A percentile compares a stretch with the other conserved stretches of the same genome.
These are phyloP conservation scores for Austropuccinia psidii DNA, from an alignment of 1,284 basidiomycete genomes.

Conservation along the genomic window DNA sequence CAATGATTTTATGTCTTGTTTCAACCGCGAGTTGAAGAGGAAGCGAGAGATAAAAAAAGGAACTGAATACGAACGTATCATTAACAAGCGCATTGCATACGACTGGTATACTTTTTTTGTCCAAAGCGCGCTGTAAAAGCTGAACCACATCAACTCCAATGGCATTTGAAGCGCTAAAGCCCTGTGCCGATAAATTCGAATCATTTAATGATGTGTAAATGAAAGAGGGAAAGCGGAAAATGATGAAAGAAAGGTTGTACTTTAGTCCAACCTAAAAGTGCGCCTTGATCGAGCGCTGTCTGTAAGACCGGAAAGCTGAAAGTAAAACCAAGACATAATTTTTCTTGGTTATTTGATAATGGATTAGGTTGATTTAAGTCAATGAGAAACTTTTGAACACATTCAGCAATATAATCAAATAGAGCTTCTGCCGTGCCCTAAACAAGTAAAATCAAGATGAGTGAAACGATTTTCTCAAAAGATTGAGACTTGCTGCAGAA, in stretches of 20 bases:
- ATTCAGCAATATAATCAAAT: constrained; percentile 79
- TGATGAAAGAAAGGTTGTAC: constrained; percentile 26
- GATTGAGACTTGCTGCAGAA: background rate
- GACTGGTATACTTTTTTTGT: constrained; percentile 87
- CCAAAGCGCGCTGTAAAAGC: constrained; percentile 84
- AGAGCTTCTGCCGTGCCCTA: constrained; percentile 25
- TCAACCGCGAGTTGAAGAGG: background rate
- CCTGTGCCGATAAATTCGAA: constrained; percentile 45
- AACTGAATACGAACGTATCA: constrained; percentile 59
- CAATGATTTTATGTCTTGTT: background rate
- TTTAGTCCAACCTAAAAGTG: constrained; percentile 93
- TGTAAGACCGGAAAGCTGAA: constrained; percentile 98
- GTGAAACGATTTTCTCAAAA: background rate
- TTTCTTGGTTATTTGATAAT: constrained; percentile 48
- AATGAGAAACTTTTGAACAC: constrained; percentile 88
- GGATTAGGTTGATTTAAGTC: constrained; percentile 55
- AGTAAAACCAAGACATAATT: constrained; percentile 77
- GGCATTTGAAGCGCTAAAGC: constrained; percentile 82
- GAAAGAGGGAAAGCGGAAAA: background rate
- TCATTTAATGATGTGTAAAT: background rate
- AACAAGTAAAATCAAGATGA: background rate
- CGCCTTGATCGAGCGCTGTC: constrained; percentile 79
- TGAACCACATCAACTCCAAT: constrained; percentile 85
- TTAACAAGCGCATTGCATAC: constrained; percentile 91
- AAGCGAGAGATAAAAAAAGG: background rate